Base-by-base conservation (phyloP, 805 yeast genomes). In the Priceomyces castillae region DNA sequence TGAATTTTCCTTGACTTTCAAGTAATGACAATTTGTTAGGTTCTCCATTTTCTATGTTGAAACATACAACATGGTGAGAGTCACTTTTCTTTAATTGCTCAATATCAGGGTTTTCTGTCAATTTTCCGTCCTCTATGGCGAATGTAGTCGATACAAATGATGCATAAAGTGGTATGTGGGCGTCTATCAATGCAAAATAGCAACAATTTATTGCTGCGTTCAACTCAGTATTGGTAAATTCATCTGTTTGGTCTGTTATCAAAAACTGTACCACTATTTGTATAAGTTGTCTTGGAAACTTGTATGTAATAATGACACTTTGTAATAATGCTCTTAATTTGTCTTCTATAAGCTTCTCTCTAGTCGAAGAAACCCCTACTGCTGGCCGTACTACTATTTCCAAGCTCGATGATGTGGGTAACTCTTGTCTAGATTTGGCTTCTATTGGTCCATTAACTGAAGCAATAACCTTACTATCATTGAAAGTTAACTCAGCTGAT, bases 401-500 rank as follows among this genome's bases (percentile, higher is more conserved):
- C 14, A 94, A 61, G 14, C 87, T 81, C 12, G 92, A 84, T 36
- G 74, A 70, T 12, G 86, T 82, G 9, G 97, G 96, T 26, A 82
- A 62, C 59, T 92, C 98, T 58, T 90, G 96, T 52, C 92, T 77
- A 11, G 80, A 64, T 59, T 83, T 84, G 9, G 88, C 82, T 56
- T 92, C 97, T 23, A 92, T 76, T 0, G 99, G 99, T 0, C 99
- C 99, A 1, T 90, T 77, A 1, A 92, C 90, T 0, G 96, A 81
- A 34, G 84, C 80, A 2, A 90, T 64, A 2, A 86, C 81, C 44
- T 77, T 77, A 1, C 85, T 78, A 14, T 61, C 61, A 1, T 76
- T 79, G n/a, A 66, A 59, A 12, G 65, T 58, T 44, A 82, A 69
- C 18, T 76, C 76, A 1, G 92, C 82, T 1, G 95, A 86, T 1